Conservation (phyloP, 2,329 filamentous ascomycete genomes). For the Aotearoamyces nothofagi region DNA sequence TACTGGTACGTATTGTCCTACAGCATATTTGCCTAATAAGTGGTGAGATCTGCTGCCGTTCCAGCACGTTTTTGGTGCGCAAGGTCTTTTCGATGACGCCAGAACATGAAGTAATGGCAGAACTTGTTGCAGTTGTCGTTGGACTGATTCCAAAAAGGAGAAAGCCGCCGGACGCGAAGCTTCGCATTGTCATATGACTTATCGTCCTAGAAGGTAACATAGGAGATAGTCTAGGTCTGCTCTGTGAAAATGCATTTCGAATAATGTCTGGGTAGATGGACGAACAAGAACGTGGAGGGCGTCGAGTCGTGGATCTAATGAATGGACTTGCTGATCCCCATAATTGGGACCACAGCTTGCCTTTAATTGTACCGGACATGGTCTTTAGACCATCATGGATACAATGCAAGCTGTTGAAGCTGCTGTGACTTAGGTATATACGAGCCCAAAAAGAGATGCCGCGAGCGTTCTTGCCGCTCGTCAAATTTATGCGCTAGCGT, state of each 20-base stretch:
- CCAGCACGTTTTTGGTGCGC: background rate
- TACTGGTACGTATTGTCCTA: conserved; percentile 15
- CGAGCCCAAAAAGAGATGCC: too few species aligned
- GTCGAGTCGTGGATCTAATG: too few species aligned
- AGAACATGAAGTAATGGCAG: too few species aligned
- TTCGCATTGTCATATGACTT: conserved; percentile 13
- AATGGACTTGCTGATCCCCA: too few species aligned
- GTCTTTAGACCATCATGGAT: too few species aligned
- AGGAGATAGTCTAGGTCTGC: background rate
- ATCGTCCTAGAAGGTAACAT: background rate
- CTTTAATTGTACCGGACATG: too few species aligned
- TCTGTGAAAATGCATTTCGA: background rate
- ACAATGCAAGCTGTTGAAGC: too few species aligned
- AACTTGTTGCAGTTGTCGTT: conserved; percentile 12
- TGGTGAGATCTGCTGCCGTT: conserved; percentile 4
- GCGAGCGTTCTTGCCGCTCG: too few species aligned
- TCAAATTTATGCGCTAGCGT: too few species aligned
- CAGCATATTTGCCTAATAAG: conserved; percentile 13
- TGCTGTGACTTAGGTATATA: too few species aligned
- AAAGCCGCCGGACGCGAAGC: conserved; percentile 38
- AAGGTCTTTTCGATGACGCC: background rate
- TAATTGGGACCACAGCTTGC: too few species aligned
- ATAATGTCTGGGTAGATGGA: background rate
- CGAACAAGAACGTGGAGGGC: background rate
- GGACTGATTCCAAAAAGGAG: conserved; percentile 31